Percentiles rank a stretch among this genome's conserved stretches.
phyloP scores from a whole-genome alignment of 805 yeast genomes.

The Candida sanyiensis region DNA sequence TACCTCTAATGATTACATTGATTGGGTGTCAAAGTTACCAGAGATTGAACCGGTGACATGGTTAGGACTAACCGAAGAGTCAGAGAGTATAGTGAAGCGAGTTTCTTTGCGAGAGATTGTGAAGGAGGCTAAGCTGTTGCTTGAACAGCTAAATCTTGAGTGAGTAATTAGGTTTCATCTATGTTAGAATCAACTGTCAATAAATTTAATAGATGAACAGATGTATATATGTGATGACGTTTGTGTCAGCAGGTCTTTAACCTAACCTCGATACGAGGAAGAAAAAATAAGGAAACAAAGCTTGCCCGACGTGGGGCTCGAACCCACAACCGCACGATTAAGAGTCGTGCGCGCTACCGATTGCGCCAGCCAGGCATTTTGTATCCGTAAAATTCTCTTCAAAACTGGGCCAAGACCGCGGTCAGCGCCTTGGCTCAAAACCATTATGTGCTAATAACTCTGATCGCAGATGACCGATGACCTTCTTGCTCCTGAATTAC shows the following conservation, averaged over 20 bases:
- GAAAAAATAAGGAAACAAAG: not conserved
- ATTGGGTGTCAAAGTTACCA: conserved; percentile 53
- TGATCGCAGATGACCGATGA: too few species aligned
- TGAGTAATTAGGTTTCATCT: too few species aligned
- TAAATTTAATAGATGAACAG: too few species aligned
- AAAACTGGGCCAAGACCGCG: too few species aligned
- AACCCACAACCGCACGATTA: conserved; percentile 6
- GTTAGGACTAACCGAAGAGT: conserved; percentile 44
- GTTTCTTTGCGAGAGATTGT: conserved; percentile 10
- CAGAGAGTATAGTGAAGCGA: conserved; percentile 31
- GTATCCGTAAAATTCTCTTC: not conserved
- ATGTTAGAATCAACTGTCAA: too few species aligned
- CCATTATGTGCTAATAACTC: too few species aligned
- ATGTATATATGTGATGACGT: too few species aligned
- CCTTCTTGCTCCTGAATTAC: not conserved
- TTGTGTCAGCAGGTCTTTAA: too few species aligned
- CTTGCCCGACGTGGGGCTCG: conserved; percentile 5
- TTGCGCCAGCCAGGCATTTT: conserved; percentile 4
- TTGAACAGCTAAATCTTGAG: too few species aligned
- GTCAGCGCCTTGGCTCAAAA: too few species aligned
- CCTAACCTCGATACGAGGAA: too few species aligned
- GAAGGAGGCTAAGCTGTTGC: not conserved
- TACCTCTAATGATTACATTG: conserved; percentile 27
- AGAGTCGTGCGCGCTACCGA: conserved; percentile 6
- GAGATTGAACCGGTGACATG: conserved; percentile 46